Percentiles rank a stretch among this genome's conserved stretches.
These are phyloP conservation scores for Scytalidium lignicola DNA, from an alignment of 2,329 filamentous ascomycete genomes.

Conservation along the genomic window DNA sequence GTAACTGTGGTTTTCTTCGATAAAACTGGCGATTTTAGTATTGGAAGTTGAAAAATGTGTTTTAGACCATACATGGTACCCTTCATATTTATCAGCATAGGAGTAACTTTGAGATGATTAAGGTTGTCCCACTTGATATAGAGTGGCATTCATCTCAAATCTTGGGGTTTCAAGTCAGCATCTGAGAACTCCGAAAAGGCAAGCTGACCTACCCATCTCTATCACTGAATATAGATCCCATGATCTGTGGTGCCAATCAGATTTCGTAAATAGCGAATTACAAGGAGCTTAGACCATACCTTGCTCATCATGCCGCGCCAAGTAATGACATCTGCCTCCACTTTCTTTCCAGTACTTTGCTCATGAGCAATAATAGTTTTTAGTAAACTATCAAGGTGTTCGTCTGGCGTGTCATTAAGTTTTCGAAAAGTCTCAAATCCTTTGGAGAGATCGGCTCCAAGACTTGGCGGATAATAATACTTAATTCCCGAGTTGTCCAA, in stretches of 20 bases:
- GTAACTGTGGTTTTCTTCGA: slow-evolving; percentile 82
- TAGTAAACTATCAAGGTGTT: slow-evolving; percentile 81
- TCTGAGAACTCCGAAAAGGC: not conserved
- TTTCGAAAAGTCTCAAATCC: slow-evolving; percentile 82
- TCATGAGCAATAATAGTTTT: slow-evolving; percentile 72
- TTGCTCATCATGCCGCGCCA: slow-evolving; percentile 99
- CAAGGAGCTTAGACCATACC: slow-evolving; percentile 39
- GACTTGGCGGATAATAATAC: slow-evolving; percentile 77
- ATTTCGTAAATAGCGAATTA: slow-evolving; percentile 3
- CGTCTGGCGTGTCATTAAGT: slow-evolving; percentile 75
- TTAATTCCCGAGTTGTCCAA: slow-evolving; percentile 74
- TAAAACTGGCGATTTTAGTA: slow-evolving; percentile 57
- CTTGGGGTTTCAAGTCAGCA: slow-evolving; percentile 31
- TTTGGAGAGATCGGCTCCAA: slow-evolving; percentile 68
- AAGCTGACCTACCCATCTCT: slow-evolving; percentile 60
- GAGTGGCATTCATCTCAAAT: slow-evolving; percentile 96
- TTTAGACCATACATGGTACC: slow-evolving; percentile 2
- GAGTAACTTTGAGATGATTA: slow-evolving; percentile 4
- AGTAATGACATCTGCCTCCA: slow-evolving; percentile 76
- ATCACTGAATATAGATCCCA: slow-evolving; percentile 77
- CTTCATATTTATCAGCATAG: not conserved
- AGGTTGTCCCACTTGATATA: slow-evolving; percentile 65
- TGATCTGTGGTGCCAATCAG: slow-evolving; percentile 52
- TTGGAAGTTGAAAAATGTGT: slow-evolving; percentile 16
- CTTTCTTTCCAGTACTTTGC: slow-evolving; percentile 57